Evolutionary conservation across 140 eudicot species (phyloP), one percentile per base, ranked within the genome.

Genomic region (Ambrosia hybrid): DNA sequence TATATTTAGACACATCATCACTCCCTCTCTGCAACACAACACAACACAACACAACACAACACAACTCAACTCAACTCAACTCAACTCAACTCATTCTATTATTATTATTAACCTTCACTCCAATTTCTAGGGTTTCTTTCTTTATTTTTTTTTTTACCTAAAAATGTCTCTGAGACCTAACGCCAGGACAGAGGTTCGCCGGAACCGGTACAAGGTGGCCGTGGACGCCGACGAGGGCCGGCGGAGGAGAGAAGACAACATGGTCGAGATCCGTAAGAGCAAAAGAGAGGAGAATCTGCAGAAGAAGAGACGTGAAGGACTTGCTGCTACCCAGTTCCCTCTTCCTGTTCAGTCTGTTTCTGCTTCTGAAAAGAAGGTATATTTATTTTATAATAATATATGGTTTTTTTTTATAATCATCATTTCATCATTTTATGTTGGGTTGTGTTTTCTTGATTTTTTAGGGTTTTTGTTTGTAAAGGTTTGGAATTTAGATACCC

Each of bases 181-280:
- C 58, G 88, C 81, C 26, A 85, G 82, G 74, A 82, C 90, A 39
- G 97, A 85, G 81, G 92, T 75, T 51, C 95, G 97, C 71, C 88
- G 95, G 86, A 91, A 79, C 71, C 71, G 84, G 36, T 91, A 85
- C 84, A 91, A 88, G 82, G 92, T 85, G 57, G 90, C 95, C 38
- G 95, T 90, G 17, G 97, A 90, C 48, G 97, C 97, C 10, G 97
- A 90, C 0, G 97, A 90, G 66, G 92, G 92, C 1, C 80, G 97
- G n/a, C 83, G 97, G 33, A 71, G 97, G 80, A 83, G 97, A 58
- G 97, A 88, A 68, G 95, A 88, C 56, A 84, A 88, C 43, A 79
- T 91, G 95, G 91, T 91, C 15, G 95, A 85, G 97, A 91, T 91
- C 85, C 86, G 95, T 48, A 91, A 91, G 86, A 85, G 73, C 51